A percentile compares a stretch with the other conserved stretches of the same genome.
Evolutionary conservation across 1,284 basidiomycete genomes (phyloP).

Genomic region (Tilletia setariae): DNA sequence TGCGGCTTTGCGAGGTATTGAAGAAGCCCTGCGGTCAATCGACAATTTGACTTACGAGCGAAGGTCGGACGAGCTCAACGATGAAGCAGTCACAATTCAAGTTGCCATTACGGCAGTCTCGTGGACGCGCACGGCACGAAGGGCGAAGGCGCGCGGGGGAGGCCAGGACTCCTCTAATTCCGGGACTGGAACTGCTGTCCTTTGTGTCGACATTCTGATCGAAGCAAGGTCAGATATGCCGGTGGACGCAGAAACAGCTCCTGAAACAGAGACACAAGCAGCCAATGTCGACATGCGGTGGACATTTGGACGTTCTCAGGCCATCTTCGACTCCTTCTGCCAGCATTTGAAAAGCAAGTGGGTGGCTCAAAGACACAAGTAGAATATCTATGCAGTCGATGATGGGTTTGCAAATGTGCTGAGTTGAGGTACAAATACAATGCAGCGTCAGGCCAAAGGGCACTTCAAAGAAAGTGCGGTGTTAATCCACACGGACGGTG

Average conservation of each 20-base stretch:
- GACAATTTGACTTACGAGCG: too few species aligned
- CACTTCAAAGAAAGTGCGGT: background rate
- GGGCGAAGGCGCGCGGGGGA: slow-evolving; percentile 18
- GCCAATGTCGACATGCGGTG: slow-evolving; percentile 6
- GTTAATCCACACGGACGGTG: background rate
- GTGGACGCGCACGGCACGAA: slow-evolving; percentile 24
- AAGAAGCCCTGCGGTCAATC: slow-evolving; percentile 12
- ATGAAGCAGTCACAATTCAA: too few species aligned
- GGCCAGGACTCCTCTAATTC: background rate
- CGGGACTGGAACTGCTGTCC: background rate
- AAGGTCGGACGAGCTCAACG: too few species aligned
- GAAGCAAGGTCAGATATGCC: too few species aligned
- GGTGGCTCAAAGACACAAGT: background rate
- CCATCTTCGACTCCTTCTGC: slow-evolving; percentile 22
- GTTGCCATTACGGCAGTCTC: too few species aligned
- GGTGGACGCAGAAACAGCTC: too few species aligned
- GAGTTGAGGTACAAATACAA: background rate
- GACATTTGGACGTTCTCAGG: slow-evolving; percentile 22
- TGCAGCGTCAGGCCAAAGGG: background rate
- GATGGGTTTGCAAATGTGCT: background rate
- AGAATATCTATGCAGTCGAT: background rate
- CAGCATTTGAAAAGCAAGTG: background rate
- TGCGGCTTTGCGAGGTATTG: background rate
- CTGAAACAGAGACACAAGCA: too few species aligned
- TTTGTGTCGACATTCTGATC: background rate